Evolutionary conservation across 1,139 yeast species (phyloP).

Genomic region (Sugiyamaella novakii): DNA sequence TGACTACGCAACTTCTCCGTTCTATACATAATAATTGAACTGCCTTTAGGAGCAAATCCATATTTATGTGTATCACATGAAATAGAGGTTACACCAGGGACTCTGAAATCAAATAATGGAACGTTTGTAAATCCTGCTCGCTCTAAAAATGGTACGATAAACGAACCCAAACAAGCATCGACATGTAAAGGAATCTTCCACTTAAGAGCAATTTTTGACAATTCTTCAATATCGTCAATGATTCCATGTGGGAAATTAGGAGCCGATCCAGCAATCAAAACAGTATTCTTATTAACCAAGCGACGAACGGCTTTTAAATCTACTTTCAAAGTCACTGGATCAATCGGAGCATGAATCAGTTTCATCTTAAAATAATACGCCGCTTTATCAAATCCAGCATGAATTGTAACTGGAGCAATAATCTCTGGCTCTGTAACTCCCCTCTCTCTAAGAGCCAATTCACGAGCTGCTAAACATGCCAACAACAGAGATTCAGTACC

Average conservation of each 20-base stretch:
- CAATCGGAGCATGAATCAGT: slow-evolving; percentile 77
- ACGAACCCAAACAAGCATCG: slow-evolving; percentile 94
- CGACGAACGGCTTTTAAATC: slow-evolving; percentile 62
- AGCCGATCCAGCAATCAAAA: slow-evolving; percentile 85
- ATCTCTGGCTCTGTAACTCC: slow-evolving; percentile 81
- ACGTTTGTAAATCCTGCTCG: slow-evolving; percentile 57
- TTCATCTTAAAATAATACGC: slow-evolving; percentile 88
- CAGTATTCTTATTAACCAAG: slow-evolving; percentile 75
- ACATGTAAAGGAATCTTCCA: slow-evolving; percentile 83
- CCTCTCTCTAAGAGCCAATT: slow-evolving; percentile 61
- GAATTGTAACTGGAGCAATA: slow-evolving; percentile 85
- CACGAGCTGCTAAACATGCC: slow-evolving; percentile 81
- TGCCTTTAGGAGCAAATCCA: slow-evolving; percentile 98
- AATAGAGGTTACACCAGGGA: slow-evolving; percentile 94
- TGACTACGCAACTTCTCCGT: slow-evolving; percentile 62
- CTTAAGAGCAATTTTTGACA: slow-evolving; percentile 65
- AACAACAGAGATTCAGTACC: slow-evolving; percentile 91
- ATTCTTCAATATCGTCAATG: slow-evolving; percentile 78
- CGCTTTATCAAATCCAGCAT: slow-evolving; percentile 96
- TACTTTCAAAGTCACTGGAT: slow-evolving; percentile 67
- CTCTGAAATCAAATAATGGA: slow-evolving; percentile 80
- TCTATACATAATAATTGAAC: slow-evolving; percentile 89
- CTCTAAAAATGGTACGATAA: slow-evolving; percentile 78
- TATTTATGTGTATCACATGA: slow-evolving; percentile 98
- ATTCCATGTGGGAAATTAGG: slow-evolving; percentile 98